Conservation (phyloP, 2,329 filamentous ascomycete genomes). For the Peltaster fructicola region DNA sequence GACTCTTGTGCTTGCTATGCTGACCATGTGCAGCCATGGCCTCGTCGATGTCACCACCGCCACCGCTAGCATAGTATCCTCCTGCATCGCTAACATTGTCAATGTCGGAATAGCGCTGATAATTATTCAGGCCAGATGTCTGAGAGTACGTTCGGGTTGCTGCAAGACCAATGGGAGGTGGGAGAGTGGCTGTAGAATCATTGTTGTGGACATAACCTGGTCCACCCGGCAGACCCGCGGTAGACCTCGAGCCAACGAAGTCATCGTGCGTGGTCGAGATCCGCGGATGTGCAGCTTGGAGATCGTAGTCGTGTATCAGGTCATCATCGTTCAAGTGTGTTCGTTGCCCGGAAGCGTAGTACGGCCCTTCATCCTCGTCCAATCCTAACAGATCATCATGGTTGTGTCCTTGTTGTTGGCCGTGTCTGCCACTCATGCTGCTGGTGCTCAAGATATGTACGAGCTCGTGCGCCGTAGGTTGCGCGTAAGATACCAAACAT, state of each 20-base stretch:
- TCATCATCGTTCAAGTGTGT: constrained; percentile 70
- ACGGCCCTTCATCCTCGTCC: constrained; percentile 48
- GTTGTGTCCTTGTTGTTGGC: constrained; percentile 27
- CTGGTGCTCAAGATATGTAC: no score
- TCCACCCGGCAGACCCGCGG: constrained; percentile 26
- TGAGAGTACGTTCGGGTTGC: constrained; percentile 44
- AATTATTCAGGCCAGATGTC: constrained; percentile 69
- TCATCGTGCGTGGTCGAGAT: constrained; percentile 89
- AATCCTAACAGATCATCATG: constrained; percentile 41
- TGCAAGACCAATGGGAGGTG: constrained; percentile 20
- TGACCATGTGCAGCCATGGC: constrained; percentile 42
- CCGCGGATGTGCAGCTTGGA: constrained; percentile 47
- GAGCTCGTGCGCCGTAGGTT: no score
- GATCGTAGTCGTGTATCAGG: constrained; percentile 56
- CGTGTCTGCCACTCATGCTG: constrained; percentile 36
- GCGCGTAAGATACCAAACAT: no score
- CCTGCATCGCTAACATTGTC: constrained; percentile 27
- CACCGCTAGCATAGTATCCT: constrained; percentile 57
- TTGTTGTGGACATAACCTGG: constrained; percentile 20
- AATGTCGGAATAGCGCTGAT: constrained; percentile 77
- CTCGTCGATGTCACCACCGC: constrained; percentile 40
- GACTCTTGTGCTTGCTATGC: constrained; percentile 31
- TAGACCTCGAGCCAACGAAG: constrained; percentile 53
- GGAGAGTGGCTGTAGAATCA: constrained; percentile 19
- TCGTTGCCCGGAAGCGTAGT: constrained; percentile 59